Evolutionary conservation across 225 moss, liverwort and hornwort genomes (phyloP), one percentile per base, ranked within the genome.

Genomic region (Physcomitrellopsis africana): DNA sequence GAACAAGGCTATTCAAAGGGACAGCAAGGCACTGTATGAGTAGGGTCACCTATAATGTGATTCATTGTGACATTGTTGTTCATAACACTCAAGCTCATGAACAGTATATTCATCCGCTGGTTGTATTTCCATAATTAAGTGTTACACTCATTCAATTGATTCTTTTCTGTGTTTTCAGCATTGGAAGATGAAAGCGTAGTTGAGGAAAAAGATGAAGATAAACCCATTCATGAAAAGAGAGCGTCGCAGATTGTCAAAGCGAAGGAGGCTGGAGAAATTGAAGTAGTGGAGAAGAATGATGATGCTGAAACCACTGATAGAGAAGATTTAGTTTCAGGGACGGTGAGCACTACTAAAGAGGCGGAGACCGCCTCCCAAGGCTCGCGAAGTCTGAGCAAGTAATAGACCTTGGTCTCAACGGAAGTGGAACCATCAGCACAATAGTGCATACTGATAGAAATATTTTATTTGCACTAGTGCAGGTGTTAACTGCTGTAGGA

Each of bases 401-500:
- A 24, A 24, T 24, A 24, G 24, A 24, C 24, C 24, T 24, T 24
- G 24, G 24, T 53, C 13, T 45, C 4, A 15, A 24, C n/a, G 62
- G 69, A 68, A 27, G 51, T 63, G n/a, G 29, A 56, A 56, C 22
- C 4, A 56, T 16, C 26, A 57, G 32, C 47, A 37, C 71, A 12
- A n/a, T 53, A 20, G 51, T 79, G 27, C 67, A 27, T 45, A 27
- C 29, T 67, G 12, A 73, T 11, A 67, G 65, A 76, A 70, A 18
- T 60, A 42, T 20, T 17, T 44, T n/a, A 16, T 75, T 24, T 42
- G 68, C 32, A 49, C 66, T 24, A 20, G 49, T 79, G 63, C 86
- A 97, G 97, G 97, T 94, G 20, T 76, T 94, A 85, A 81, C 87
- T 82, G 93, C 93, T 82, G 89, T 97, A 19, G 97, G 89, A 60